phyloP scores from a whole-genome alignment of 345 rosid genomes.

The Sisymbrium altissimum region DNA sequence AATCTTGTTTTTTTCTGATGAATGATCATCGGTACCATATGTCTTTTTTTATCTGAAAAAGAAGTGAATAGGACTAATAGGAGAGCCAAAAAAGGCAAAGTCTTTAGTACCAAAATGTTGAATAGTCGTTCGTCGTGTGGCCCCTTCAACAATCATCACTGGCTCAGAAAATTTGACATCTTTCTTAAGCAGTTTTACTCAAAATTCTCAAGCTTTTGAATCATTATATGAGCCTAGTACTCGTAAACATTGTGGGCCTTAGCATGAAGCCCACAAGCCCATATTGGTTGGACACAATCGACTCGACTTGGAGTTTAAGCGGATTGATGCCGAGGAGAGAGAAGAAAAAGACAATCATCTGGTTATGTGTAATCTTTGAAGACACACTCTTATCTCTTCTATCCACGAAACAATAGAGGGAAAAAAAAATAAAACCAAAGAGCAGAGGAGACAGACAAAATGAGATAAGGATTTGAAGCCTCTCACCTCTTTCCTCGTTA shows the following conservation, averaged over 20 bases:
- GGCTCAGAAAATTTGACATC: background rate
- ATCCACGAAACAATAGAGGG: slow-evolving; percentile 19
- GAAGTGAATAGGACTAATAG: too few species aligned
- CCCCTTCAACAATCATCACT: too few species aligned
- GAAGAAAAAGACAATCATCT: slow-evolving; percentile 2
- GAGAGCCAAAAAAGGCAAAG: too few species aligned
- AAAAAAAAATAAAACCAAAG: background rate
- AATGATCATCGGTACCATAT: slow-evolving; percentile 7
- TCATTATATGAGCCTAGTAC: background rate
- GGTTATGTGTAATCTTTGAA: slow-evolving; percentile 16
- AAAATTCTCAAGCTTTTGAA: background rate
- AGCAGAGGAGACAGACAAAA: background rate
- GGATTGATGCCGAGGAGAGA: background rate
- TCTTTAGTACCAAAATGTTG: too few species aligned
- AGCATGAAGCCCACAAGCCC: background rate
- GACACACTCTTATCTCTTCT: slow-evolving; percentile 16
- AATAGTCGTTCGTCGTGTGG: too few species aligned
- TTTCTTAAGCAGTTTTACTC: too few species aligned
- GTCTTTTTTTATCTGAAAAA: background rate
- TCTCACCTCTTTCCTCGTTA: slow-evolving; percentile 7
- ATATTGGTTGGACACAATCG: background rate
- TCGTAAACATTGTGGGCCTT: background rate
- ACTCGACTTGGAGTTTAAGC: background rate
- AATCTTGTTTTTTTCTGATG: background rate
- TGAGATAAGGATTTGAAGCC: slow-evolving; percentile 35